These are phyloP conservation scores for Colletotrichum gigasporum DNA, from an alignment of 2,329 filamentous ascomycete genomes.

Conservation along the genomic window DNA sequence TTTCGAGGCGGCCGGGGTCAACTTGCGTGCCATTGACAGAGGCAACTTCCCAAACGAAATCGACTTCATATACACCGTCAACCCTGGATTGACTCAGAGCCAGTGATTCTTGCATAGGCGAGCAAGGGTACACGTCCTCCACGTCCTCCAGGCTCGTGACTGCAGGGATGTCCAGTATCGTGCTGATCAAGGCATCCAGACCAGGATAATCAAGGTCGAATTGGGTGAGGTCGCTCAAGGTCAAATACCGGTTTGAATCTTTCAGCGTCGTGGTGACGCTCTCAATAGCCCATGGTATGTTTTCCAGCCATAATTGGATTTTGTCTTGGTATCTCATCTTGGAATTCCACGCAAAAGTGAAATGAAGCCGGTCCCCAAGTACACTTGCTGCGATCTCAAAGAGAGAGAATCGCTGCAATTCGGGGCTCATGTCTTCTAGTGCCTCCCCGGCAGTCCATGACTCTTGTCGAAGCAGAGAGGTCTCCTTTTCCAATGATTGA, in stretches of 20 bases:
- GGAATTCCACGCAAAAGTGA: slow-evolving; percentile 10
- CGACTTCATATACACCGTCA: slow-evolving; percentile 37
- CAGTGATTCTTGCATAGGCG: slow-evolving; percentile 48
- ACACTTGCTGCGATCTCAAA: slow-evolving; percentile 12
- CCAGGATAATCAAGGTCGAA: background rate
- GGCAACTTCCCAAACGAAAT: slow-evolving; percentile 33
- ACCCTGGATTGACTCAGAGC: slow-evolving; percentile 43
- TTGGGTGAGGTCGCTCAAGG: background rate
- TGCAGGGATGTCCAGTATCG: background rate
- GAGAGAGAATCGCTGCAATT: background rate
- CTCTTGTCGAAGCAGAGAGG: slow-evolving; percentile 32
- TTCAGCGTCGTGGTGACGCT: background rate
- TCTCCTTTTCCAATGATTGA: slow-evolving; percentile 53
- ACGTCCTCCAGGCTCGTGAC: slow-evolving; percentile 30
- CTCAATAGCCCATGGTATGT: background rate
- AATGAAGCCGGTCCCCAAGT: background rate
- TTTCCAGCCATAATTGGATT: background rate
- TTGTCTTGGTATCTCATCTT: background rate
- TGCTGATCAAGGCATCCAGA: background rate
- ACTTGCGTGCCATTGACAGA: slow-evolving; percentile 23
- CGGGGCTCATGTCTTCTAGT: slow-evolving; percentile 4
- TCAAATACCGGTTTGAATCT: background rate
- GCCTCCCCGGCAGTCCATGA: slow-evolving; percentile 4
- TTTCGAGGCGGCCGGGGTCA: slow-evolving; percentile 20
- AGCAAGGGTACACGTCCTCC: slow-evolving; percentile 48